Evolutionary conservation across 192 early-diverging fungal genomes (phyloP).

Genomic region (Coemansia furcata): DNA sequence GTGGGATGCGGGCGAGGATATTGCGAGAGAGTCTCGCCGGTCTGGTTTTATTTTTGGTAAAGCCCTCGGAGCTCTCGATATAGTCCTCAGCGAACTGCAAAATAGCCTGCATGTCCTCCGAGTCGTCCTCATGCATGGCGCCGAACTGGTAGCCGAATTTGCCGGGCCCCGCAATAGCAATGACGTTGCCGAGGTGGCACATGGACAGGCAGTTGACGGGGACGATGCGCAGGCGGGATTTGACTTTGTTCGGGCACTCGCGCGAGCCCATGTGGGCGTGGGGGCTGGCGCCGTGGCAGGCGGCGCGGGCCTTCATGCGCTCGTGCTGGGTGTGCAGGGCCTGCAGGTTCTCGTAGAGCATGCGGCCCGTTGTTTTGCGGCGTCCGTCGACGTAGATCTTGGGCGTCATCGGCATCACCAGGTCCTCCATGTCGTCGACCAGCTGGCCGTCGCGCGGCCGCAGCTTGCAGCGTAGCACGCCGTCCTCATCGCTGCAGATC

Average conservation of each 20-base stretch:
- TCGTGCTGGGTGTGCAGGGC: slow-evolving; percentile 51
- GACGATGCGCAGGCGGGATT: slow-evolving; percentile 49
- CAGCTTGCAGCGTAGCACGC: slow-evolving; percentile 49
- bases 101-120: slow-evolving; percentile 49
- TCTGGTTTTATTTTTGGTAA: slow-evolving; percentile 48
- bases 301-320: slow-evolving; percentile 40
- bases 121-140: slow-evolving; percentile 48
- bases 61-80: slow-evolving; percentile 45
- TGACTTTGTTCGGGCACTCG: slow-evolving; percentile 47
- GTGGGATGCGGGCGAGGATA: slow-evolving; percentile 47
- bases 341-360: slow-evolving; percentile 49
- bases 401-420: slow-evolving; percentile 53
- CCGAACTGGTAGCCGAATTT: slow-evolving; percentile 55
- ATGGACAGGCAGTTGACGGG: slow-evolving; percentile 47
- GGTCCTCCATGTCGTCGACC: slow-evolving; percentile 50
- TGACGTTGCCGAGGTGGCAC: slow-evolving; percentile 51
- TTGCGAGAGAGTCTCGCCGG: slow-evolving; percentile 41
- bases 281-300: slow-evolving; percentile 32
- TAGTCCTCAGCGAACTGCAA: slow-evolving; percentile 55
- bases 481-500: slow-evolving; percentile 53
- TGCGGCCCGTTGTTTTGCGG: slow-evolving; percentile 51
- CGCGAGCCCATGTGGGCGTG: slow-evolving; percentile 28
- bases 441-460: slow-evolving; percentile 37
- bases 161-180: slow-evolving; percentile 39
- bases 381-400: slow-evolving; percentile 45